These are phyloP conservation scores for Linnemannia zychae DNA, from an alignment of 192 early-diverging fungal species.

Conservation along the genomic window DNA sequence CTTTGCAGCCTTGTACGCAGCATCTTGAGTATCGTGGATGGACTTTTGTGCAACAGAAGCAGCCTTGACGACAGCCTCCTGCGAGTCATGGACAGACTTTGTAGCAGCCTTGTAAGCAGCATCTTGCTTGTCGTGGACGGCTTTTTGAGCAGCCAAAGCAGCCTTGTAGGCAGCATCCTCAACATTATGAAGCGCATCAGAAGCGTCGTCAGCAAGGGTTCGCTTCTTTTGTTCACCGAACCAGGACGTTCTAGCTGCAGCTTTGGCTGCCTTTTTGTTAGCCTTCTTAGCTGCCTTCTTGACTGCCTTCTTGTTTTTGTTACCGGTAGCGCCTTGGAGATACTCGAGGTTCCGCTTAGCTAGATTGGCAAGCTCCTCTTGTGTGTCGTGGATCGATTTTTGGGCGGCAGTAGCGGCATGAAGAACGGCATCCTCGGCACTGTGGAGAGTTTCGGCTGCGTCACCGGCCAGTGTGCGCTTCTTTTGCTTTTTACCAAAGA, in stretches of 20 bases:
- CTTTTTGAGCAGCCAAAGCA: background rate
- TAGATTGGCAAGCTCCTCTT: no score
- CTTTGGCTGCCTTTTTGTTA: no score
- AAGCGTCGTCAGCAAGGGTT: background rate
- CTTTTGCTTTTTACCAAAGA: no score
- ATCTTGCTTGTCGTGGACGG: background rate
- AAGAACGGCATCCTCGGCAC: background rate
- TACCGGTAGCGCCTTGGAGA: background rate
- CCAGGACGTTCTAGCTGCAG: background rate
- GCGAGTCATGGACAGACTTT: no score
- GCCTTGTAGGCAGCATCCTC: background rate
- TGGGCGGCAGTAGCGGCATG: background rate
- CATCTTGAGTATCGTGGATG: background rate
- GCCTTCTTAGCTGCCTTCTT: no score
- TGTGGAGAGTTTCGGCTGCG: no score
- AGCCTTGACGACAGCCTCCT: background rate
- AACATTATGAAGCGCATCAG: background rate
- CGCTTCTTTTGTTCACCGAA: background rate
- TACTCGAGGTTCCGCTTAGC: background rate
- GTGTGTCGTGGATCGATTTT: no score
- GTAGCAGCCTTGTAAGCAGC: background rate
- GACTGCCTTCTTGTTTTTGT: no score
- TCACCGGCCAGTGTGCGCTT: no score
- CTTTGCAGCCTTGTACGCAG: no score
- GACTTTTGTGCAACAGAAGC: background rate